These are phyloP conservation scores for Corchorus capsularis DNA, from an alignment of 345 rosid species.

Conservation along the genomic window DNA sequence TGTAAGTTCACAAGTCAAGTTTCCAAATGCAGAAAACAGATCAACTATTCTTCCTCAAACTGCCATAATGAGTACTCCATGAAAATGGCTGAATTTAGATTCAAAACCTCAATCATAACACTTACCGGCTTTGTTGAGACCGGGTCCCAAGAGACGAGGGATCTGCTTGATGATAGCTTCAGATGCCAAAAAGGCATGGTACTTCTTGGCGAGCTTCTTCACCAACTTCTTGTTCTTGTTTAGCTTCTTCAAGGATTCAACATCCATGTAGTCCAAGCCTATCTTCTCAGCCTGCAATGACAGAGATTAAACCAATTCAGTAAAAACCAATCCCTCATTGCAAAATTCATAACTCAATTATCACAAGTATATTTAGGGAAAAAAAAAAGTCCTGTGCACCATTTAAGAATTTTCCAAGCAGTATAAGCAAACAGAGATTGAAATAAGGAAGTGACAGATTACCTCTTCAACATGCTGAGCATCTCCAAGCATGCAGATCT, in stretches of 20 bases:
- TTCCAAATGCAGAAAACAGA: not conserved
- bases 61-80: not conserved
- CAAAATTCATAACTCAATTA: not conserved
- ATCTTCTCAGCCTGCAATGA: constrained; percentile 65
- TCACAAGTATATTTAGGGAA: not conserved
- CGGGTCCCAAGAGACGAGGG: constrained; percentile 84
- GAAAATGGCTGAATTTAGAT: not conserved
- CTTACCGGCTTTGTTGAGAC: constrained; percentile 94
- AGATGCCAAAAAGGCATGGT: constrained; percentile 77
- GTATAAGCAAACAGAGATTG: not conserved
- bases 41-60: not conserved
- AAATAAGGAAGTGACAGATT: not conserved
- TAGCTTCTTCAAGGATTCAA: constrained; percentile 69
- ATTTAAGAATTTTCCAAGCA: not conserved
- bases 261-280: constrained; percentile 72
- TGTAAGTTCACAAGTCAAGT: not conserved
- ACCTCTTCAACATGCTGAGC: constrained; percentile 97
- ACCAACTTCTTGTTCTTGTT: constrained; percentile 85
- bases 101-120: not conserved
- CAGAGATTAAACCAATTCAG: not conserved
- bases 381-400: no score
- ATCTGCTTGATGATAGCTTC: constrained; percentile 86
- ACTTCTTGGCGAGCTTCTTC: constrained; percentile 79
- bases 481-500: constrained; percentile 95
- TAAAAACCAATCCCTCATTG: not conserved